Evolutionary conservation across 345 rosid species (phyloP), one percentile per base, ranked within the genome.

Genomic region (Carallia brachiata): DNA sequence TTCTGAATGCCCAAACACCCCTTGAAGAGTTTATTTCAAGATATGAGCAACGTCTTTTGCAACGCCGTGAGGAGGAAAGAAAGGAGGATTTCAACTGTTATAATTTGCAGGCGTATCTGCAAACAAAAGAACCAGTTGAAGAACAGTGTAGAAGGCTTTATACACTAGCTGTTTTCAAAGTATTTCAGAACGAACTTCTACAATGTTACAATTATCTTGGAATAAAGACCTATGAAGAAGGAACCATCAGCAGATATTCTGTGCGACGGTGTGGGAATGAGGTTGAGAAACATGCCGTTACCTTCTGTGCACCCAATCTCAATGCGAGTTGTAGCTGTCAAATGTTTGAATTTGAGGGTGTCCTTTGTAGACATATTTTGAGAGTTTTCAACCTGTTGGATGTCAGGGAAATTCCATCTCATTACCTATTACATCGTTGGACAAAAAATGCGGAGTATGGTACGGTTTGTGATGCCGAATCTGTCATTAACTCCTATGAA

Each of bases 281-380:
- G 79, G 74, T 37, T 54, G 97, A 93, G 68, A 89, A 86, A 61
- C 84, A 84, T 27, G 80, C 69, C 1, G 96, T 93, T 70, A 88
- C 96, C 54, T 83, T 91, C 61, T 75, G 87, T 67, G 81, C 89
- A 12, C 78, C 89, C 61, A 83, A 84, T 79, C 82, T 85, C 31
- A 82, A 79, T 75, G 89, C 84, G 52, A 84, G 86, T 70, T 93
- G 98, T 61, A 83, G 96, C 77, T 93, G 98, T 72, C 94, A 84
- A 68, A 89, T 91, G 98, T 93, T 93, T 75, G 98, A 93, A 80
- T 88, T 84, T 65, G 91, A 87, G 78, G 98, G 98, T 18, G 72
- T 91, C 40, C 80, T 93, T 23, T 91, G 98, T 76, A 82, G 96
- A 56, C 98, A 93, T 69, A 77, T 85, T 69, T 76, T 91, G 73